Evolutionary conservation across 164 flowering plant genomes (phyloP).

Genomic region (Saururus chinensis): DNA sequence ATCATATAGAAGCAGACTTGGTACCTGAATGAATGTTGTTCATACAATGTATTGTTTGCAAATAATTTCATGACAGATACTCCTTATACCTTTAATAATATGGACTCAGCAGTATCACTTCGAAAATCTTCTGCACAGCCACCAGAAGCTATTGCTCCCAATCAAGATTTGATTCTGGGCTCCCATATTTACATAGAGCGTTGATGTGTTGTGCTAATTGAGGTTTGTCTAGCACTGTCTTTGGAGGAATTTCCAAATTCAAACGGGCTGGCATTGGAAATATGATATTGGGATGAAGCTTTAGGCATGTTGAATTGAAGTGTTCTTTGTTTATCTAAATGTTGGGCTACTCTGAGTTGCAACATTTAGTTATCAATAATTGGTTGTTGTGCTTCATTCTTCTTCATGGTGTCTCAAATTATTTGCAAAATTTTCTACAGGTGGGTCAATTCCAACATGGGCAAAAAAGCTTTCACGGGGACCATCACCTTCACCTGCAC

Average conservation of each 20-base stretch:
- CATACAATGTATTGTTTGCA: background rate
- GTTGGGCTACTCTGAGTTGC: background rate
- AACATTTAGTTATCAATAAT: too few relatives aligned
- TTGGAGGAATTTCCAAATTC: background rate
- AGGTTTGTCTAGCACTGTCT: background rate
- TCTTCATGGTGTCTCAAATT: background rate
- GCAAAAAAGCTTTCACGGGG: conserved; percentile 13
- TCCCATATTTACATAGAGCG: background rate
- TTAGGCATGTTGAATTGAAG: too few relatives aligned
- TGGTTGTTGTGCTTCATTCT: background rate
- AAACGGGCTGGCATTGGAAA: background rate
- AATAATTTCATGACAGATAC: background rate
- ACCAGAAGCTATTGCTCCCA: background rate
- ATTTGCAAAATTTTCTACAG: conserved; percentile 17
- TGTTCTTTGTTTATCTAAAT: too few relatives aligned
- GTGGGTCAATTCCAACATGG: conserved; percentile 17
- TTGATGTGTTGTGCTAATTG: background rate
- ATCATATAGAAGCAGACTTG: background rate
- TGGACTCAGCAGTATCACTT: background rate
- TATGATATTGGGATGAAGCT: too few relatives aligned
- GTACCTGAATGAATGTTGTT: background rate
- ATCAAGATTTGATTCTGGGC: background rate
- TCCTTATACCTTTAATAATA: background rate
- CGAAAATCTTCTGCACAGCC: background rate
- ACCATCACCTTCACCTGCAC: conserved; percentile 27